These are phyloP conservation scores for Gossypium herbaceum DNA, from an alignment of 345 rosid species.

Conservation along the genomic window DNA sequence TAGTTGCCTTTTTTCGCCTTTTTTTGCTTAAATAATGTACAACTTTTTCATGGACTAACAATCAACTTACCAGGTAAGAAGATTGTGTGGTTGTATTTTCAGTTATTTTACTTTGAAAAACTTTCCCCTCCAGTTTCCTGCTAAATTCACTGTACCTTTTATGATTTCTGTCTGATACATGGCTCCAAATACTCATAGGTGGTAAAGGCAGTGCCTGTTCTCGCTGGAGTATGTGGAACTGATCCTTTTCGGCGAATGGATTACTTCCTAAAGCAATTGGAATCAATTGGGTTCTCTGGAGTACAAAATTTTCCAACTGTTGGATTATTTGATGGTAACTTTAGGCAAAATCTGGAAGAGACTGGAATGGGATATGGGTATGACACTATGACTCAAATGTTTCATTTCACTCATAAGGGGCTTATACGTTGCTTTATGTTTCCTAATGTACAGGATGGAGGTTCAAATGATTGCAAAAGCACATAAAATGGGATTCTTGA, in stretches of 20 bases:
- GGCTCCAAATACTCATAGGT: slow-evolving; percentile 44
- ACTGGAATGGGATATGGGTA: slow-evolving; percentile 98
- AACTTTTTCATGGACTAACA: not conserved
- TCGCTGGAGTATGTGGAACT: slow-evolving; percentile 93
- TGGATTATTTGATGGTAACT: slow-evolving; percentile 93
- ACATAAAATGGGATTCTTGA: slow-evolving; percentile 79
- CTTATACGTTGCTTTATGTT: slow-evolving; percentile 4
- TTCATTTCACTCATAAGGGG: slow-evolving; percentile 6
- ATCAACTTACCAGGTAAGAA: not conserved
- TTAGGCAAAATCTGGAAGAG: slow-evolving; percentile 91
- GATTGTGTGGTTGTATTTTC: not conserved
- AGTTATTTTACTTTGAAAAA: slow-evolving; percentile 12
- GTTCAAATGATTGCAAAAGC: slow-evolving; percentile 85
- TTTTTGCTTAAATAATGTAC: not conserved
- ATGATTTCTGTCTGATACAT: not conserved
- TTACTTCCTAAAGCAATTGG: slow-evolving; percentile 76
- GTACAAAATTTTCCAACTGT: slow-evolving; percentile 98
- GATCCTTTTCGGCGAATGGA: slow-evolving; percentile 93
- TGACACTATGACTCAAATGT: slow-evolving; percentile 34
- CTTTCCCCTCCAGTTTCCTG: not conserved
- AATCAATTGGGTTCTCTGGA: slow-evolving; percentile 81
- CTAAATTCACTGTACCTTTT: not conserved
- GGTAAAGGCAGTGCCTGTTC: slow-evolving; percentile 79
- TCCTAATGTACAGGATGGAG: slow-evolving; percentile 54
- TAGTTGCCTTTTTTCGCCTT: not conserved